These are phyloP conservation scores for Cordia subcordata DNA, from an alignment of 257 asterid species.

Conservation along the genomic window DNA sequence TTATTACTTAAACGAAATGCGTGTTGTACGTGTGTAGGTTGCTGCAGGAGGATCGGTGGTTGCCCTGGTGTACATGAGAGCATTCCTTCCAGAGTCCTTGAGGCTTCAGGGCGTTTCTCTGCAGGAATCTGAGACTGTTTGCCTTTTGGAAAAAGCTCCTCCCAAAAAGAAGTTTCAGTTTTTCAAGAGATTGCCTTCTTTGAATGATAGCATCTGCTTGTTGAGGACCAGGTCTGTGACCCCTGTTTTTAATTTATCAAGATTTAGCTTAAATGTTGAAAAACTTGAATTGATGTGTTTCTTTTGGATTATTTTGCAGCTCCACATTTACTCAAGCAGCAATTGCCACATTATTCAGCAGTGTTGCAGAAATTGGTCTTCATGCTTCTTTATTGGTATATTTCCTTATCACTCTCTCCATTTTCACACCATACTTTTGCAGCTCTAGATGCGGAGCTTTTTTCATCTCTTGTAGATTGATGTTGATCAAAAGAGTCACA, in stretches of 20 bases:
- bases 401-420: not conserved
- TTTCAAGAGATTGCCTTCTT: constrained; percentile 53
- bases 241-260: no score
- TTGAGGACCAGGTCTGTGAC: constrained; percentile 54
- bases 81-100: constrained; percentile 64
- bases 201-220: constrained; percentile 54
- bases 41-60: constrained; percentile 65
- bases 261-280: no score
- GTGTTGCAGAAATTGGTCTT: constrained; percentile 70
- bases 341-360: constrained; percentile 55
- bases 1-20: no score
- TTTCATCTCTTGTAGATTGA: no score
- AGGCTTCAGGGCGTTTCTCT: constrained; percentile 6
- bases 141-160: constrained; percentile 60
- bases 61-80: constrained; percentile 67
- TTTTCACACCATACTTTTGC: no score
- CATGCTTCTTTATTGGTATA: constrained; percentile 60
- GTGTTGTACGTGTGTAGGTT: constrained; percentile 32
- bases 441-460: no score
- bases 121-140: constrained; percentile 41
- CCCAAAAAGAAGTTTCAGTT: constrained; percentile 33
- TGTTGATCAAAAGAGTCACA: no score
- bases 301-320: constrained; percentile 35
- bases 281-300: no score
- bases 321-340: constrained; percentile 76